Base-by-base conservation (phyloP, 2,329 filamentous ascomycete species). In the Fusarium sp. region DNA sequence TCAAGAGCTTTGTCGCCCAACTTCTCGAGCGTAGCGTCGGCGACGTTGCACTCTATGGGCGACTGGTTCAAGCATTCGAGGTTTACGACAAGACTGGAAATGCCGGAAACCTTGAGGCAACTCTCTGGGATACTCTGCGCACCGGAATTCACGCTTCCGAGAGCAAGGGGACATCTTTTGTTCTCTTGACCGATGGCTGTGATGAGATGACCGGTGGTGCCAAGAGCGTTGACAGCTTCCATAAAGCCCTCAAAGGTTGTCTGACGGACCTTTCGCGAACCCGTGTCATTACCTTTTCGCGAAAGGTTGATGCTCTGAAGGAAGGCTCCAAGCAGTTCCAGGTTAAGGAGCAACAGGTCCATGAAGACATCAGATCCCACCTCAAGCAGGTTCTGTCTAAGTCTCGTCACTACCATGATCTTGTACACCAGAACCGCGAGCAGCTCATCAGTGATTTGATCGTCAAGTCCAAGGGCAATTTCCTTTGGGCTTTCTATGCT, bases 1-100 rank as follows among this genome's bases (percentile, higher is more conserved):
- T 81, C 34, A 81, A 81, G 66, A 78, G 74, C 17, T 57, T 82
- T 14, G 73, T 81, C 5, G 79, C 73, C 46, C 80, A 81, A 46
- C 75, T 82, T 1, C 75, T 82, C 1, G 78, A 81, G 46, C 77
- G 76, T 17, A 81, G 76, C 14, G 78, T 81, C 9, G 80, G 80
- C 7, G 78, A 82, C 15, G 74, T 78, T 7, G 53, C 66, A 7
- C 72, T 82, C 0, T 81, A 78, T 44, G 72, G 78, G 28, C 75
- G 77, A 7, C 68, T 82, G 1, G 69, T 71, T 1, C 53, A 65
- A 5, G 69, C 76, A 0, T 78, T 79, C 7, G 70, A 74, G 6
- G 55, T 68, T 4, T 74, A 75, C 31, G 58, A 69, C 4, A 67
- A 72, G 31, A 67, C 70, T 5, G 65, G 68, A 7, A 69, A 75